Base-by-base conservation (phyloP, 2,329 filamentous ascomycete species). In the Ophiosphaerella narmari region DNA sequence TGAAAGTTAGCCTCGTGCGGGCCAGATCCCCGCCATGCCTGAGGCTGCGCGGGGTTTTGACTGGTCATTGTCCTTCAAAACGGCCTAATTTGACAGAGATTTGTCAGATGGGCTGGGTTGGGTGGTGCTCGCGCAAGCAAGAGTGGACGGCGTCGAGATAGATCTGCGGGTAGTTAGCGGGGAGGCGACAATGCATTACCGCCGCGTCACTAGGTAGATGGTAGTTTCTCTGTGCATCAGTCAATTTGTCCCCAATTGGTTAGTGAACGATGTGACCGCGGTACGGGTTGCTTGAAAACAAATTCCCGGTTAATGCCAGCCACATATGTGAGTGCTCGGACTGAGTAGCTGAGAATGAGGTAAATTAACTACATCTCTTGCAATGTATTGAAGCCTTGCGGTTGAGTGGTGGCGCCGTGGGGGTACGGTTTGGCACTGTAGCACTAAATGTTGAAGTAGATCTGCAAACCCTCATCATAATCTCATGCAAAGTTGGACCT, bases 401-500 rank as follows among this genome's bases (percentile, higher is more conserved):
- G 32, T 26, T 23, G 11, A 32, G 32, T 47, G 16, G 31, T n/a
- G 29, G 29, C 13, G 18, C 23, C 23, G 37, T 21, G 16, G 23
- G 16, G 11, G 16, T 14, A 33, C 18, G 11, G 31, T 18, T 23
- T 16, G 29, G 31, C 18, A 14, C 34, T 24, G 24, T 39, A 24
- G n/a, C 26, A 23, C 39, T 42, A 11, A 33, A 21, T 23, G 29
- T 34, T 18, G 31, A 8, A 16, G 21, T 12, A 34, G 35, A 47
- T 45, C 45, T 52, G 46, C 48, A 48, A 48, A 33, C 36, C 35
- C 41, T 43, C 43, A 40, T 52, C 44, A 57, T 59, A 46, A 45
- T 50, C 33, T 59, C 39, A 58, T 63, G 50, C 54, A 38, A 46
- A 50, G 42, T 33, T 39, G 32, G 29, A 23, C 48, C 60, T 57